A percentile compares a stretch with the other conserved stretches of the same genome.
phyloP scores from a whole-genome alignment of 2,329 filamentous ascomycete genomes.

The Elsinoe ampelina region DNA sequence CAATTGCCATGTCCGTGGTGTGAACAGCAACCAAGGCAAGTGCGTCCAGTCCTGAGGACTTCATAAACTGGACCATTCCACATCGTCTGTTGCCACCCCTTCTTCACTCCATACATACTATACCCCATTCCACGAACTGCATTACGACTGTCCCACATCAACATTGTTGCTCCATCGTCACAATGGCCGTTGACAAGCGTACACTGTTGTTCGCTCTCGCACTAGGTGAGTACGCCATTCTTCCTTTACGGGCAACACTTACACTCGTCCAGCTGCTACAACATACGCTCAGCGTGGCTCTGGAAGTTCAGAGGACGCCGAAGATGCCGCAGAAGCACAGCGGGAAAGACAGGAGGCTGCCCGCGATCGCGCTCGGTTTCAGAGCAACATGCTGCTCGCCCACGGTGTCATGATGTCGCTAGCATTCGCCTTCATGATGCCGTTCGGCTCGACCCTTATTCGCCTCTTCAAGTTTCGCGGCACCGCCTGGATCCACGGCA shows the following conservation, averaged over 20 bases:
- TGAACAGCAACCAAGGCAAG: not conserved
- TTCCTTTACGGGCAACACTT: not conserved
- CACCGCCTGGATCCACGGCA: constrained; percentile 32
- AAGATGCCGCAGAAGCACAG: not conserved
- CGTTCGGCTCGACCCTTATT: constrained; percentile 28
- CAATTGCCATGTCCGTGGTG: constrained; percentile 2
- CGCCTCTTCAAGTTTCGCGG: constrained; percentile 27
- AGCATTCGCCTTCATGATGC: constrained; percentile 28
- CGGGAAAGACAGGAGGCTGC: not conserved
- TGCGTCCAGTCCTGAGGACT: not conserved
- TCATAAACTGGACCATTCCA: not conserved
- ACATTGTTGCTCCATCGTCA: not conserved
- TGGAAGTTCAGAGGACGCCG: not conserved
- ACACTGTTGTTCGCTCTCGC: not conserved
- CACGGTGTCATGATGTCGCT: constrained; percentile 27
- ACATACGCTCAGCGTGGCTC: constrained; percentile 1
- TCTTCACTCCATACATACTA: not conserved
- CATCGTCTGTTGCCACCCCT: not conserved
- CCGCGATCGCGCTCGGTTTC: not conserved
- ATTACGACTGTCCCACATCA: no score
- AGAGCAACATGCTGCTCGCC: constrained; percentile 11
- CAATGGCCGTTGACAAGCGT: not conserved
- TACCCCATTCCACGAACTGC: not conserved
- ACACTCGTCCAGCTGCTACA: not conserved
- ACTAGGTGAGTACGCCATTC: not conserved